phyloP scores from a whole-genome alignment of 306 rosid species.

The Ochetophila trinervis region DNA sequence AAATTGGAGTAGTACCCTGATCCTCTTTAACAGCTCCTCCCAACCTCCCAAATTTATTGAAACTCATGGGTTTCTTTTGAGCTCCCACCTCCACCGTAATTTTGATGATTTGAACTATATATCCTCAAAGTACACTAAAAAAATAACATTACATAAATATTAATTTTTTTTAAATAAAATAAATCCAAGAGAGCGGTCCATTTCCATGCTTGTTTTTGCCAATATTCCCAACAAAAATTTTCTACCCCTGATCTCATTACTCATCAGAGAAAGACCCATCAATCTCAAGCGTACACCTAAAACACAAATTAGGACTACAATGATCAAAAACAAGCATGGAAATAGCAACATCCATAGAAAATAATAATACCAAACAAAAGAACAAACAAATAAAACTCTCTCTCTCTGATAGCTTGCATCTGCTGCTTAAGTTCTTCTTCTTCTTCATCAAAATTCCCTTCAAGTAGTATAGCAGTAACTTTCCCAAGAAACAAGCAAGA shows the following conservation, averaged over 20 bases:
- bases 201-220: constrained; percentile 79
- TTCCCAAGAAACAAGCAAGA: too few relatives aligned
- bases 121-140: not conserved
- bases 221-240: constrained; percentile 20
- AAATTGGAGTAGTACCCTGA: constrained; percentile 19
- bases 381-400: not conserved
- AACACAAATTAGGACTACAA: not conserved
- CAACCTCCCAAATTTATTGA: constrained; percentile 39
- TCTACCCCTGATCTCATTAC: not conserved
- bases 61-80: constrained; percentile 75
- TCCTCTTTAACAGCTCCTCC: constrained; percentile 35
- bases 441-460: not conserved
- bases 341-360: constrained; percentile 26
- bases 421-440: not conserved
- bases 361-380: not conserved
- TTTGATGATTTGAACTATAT: too few relatives aligned
- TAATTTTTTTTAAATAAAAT: too few relatives aligned
- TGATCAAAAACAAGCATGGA: constrained; percentile 64
- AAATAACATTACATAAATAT: too few relatives aligned
- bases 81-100: constrained; percentile 20
- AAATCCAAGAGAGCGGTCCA: constrained; percentile 30
- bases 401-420: not conserved
- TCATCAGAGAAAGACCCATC: too few relatives aligned
- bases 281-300: constrained; percentile 9
- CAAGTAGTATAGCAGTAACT: not conserved